Base-by-base conservation (phyloP, 345 rosid genomes). In the Triadica sebifera region DNA sequence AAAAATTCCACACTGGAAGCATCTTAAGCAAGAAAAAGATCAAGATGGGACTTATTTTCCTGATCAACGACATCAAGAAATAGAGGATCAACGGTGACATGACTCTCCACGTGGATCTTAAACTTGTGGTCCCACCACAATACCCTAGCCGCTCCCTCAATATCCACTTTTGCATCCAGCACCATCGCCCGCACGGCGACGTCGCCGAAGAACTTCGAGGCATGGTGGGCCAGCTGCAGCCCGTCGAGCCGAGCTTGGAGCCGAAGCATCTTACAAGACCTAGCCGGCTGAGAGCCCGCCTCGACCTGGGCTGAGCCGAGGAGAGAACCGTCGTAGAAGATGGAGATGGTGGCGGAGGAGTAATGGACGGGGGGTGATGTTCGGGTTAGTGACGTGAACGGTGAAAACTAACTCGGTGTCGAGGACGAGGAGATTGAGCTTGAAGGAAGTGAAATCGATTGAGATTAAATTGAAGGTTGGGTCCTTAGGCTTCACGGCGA, bases 351-450 rank as follows among this genome's bases (percentile, higher is more conserved):
- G 74, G 97, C 76, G 72, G 97, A 82, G 38, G 94, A 79, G 91
- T 90, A 91, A 75, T 82, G 80, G 79, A 90, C 70, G 67, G 97
- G 81, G n/a, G 50, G 82, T 73, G 79, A 87, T 67, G 87, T 94
- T 91, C 22, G 97, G 96, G 80, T 94, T 94, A 56, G 89, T 81
- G 87, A 90, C 90, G 84, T 91, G 94, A 79, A 91, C 91, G 77
- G 88, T 89, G 12, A 91, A 90, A 84, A 87, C 74, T 10, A 94
- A 68, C 69, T 88, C 97, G 50, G 93, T 89, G 80, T 94, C 94
- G 65, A 91, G 82, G 75, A 85, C 79, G 1, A 97, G 91, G 73
- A 88, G 74, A 74, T 85, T 89, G 74, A 94, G 84, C 82, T 89
- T 89, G 70, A 94, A 87, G 84, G 96, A 87, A 72, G 97, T 87